Evolutionary conservation across 2,329 filamentous ascomycete species (phyloP).

Genomic region (Moelleriella libera): DNA sequence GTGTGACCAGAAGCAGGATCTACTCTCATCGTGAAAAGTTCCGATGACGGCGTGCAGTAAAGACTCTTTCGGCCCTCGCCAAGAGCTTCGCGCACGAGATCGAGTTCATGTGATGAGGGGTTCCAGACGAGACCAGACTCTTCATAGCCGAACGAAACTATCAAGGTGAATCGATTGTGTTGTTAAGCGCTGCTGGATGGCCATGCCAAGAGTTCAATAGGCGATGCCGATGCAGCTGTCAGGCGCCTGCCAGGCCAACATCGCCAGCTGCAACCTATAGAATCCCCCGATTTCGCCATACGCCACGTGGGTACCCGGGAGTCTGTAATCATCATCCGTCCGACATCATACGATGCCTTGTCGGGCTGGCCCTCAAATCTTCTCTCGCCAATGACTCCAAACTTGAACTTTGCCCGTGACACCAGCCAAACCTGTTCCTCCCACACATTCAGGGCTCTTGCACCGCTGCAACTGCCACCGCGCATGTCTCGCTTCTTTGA

Average conservation of each 20-base stretch:
- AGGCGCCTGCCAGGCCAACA: neutral
- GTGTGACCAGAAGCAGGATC: no score
- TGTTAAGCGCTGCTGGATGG: no score
- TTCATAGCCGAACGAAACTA: no score
- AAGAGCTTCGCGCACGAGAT: no score
- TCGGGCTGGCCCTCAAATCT: neutral
- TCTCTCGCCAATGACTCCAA: no score
- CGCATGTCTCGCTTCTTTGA: neutral
- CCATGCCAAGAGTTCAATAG: neutral
- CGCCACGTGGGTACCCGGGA: constrained; percentile 2
- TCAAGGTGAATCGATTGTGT: no score
- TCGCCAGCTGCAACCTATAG: constrained; percentile 1
- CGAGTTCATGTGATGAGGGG: no score
- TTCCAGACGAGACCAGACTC: no score
- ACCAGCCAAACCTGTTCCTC: neutral
- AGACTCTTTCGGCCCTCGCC: no score
- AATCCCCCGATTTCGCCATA: constrained; percentile 2
- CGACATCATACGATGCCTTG: neutral
- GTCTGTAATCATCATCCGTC: neutral
- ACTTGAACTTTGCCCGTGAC: no score
- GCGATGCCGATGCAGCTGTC: neutral
- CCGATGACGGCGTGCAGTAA: no score
- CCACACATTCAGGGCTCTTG: neutral
- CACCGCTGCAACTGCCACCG: neutral
- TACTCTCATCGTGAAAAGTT: no score